Evolutionary conservation across 1,139 yeast species (phyloP), one percentile per base, ranked within the genome.

Genomic region (Blastobotrys proliferans): DNA sequence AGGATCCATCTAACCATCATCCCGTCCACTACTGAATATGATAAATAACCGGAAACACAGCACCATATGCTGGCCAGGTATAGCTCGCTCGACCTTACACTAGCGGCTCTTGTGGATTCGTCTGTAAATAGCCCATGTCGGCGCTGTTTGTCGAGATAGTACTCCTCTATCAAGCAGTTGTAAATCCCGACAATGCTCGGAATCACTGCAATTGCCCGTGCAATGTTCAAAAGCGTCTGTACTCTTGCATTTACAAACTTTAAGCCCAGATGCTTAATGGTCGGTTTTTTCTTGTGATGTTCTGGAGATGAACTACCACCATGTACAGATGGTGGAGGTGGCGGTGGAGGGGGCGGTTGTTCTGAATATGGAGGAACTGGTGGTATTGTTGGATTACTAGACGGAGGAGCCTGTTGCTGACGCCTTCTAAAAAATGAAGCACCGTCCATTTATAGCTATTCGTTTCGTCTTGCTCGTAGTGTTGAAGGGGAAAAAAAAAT

Each of bases 1-100:
- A 90, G 94, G 30, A 90, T 85, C 73, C 97, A 92, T 36, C 98
- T 71, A 18, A 87, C 83, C 82, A 90, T 86, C 30, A 92, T 69
- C 0, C 96, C 94, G 59, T 90, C 97, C 31, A 90, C 69, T 4
- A 87, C 88, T 1, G 90, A 79, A 62, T 81, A 88, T 10, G 94
- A 81, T 46, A 92, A 69, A 58, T 87, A 87, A 2, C 88, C 88
- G 1, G 94, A 78, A 5, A 92, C 97, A 6, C 84, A 61, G 60
- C 97, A 64, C 73, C 72, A 66, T 4, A 66, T 46, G 1, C 64
- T 65, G 19, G 67, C 65, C 56, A 64, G 58, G 45, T 67, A 57
- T 35, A 64, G 58, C 46, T 68, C 67, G 47, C 68, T 61, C n/a
- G 66, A 61, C 33, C 64, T 53, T 18, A 63, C 60, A n/a, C n/a